phyloP scores from a whole-genome alignment of 371 early-diverging fungal species.

The Mucor circinelloides region DNA sequence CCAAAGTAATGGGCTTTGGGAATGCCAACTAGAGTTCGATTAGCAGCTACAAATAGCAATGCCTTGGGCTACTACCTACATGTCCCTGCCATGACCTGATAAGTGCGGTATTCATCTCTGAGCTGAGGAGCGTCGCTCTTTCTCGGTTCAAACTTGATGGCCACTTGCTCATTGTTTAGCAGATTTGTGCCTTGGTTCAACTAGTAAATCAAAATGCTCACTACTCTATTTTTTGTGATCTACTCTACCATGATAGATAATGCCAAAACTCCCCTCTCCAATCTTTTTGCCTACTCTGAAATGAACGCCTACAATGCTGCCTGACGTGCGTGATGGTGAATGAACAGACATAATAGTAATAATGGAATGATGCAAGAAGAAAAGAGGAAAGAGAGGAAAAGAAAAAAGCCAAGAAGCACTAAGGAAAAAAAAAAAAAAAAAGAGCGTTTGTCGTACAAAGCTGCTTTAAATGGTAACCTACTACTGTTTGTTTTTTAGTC shows the following conservation, averaged over 20 bases:
- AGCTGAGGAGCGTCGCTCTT: conserved; percentile 94
- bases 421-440: not conserved
- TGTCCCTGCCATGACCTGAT: conserved; percentile 79
- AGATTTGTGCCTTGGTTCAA: conserved; percentile 55
- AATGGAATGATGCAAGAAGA: not conserved
- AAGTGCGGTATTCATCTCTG: conserved; percentile 89
- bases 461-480: not conserved
- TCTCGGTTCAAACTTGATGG: conserved; percentile 93
- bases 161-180: conserved; percentile 78
- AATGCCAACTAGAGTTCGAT: conserved; percentile 61
- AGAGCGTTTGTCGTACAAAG: not conserved
- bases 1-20: conserved; percentile 91
- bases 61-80: conserved; percentile 39
- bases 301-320: conserved; percentile 78
- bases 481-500: not conserved
- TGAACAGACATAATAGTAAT: conserved; percentile 5
- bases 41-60: not conserved
- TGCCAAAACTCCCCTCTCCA: conserved; percentile 94
- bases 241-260: conserved; percentile 88
- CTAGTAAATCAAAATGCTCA: not conserved
- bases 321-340: conserved; percentile 11
- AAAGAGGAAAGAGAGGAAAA: not conserved
- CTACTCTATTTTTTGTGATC: not conserved
- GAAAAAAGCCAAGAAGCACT: not conserved
- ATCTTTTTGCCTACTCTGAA: conserved; percentile 91